Conservation (phyloP, 2,329 filamentous ascomycete genomes). For the Drechslera avenae region DNA sequence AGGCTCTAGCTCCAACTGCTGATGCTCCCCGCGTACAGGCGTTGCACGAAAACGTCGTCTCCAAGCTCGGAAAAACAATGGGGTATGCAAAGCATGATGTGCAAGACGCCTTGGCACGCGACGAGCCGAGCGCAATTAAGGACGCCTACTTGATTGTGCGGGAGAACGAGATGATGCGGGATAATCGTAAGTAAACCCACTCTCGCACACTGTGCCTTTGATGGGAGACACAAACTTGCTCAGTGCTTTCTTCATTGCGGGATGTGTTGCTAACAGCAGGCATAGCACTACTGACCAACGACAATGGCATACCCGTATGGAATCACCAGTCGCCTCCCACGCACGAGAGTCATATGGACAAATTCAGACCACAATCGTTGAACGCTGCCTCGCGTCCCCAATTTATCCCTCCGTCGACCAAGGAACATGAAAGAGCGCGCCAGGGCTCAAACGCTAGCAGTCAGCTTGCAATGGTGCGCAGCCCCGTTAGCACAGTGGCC, state of each 20-base stretch:
- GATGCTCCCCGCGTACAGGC: slow-evolving; percentile 81
- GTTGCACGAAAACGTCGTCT: slow-evolving; percentile 88
- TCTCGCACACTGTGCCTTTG: too few species aligned
- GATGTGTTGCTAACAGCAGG: slow-evolving; percentile 20
- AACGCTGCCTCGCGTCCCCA: slow-evolving; percentile 41
- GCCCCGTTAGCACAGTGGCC: slow-evolving; percentile 76
- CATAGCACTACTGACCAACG: slow-evolving; percentile 60
- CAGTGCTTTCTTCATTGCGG: neutral
- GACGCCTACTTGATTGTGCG: slow-evolving; percentile 98
- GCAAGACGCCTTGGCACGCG: slow-evolving; percentile 86
- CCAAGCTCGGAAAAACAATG: slow-evolving; percentile 97
- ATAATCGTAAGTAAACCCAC: slow-evolving; percentile 73
- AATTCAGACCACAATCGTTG: slow-evolving; percentile 43
- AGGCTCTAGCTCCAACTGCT: slow-evolving; percentile 74
- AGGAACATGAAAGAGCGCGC: slow-evolving; percentile 49
- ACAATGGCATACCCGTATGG: slow-evolving; percentile 57
- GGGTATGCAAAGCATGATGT: slow-evolving; percentile 95
- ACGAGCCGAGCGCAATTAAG: slow-evolving; percentile 97
- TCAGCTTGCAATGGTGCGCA: slow-evolving; percentile 48
- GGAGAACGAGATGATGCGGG: slow-evolving; percentile 97
- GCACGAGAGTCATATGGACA: slow-evolving; percentile 48
- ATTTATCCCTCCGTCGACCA: slow-evolving; percentile 29
- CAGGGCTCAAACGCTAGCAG: slow-evolving; percentile 53
- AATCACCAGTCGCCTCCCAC: slow-evolving; percentile 62
- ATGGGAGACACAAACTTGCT: too few species aligned